Evolutionary conservation across 257 asterid genomes (phyloP).

Genomic region (Thymus quinquecostatus): DNA sequence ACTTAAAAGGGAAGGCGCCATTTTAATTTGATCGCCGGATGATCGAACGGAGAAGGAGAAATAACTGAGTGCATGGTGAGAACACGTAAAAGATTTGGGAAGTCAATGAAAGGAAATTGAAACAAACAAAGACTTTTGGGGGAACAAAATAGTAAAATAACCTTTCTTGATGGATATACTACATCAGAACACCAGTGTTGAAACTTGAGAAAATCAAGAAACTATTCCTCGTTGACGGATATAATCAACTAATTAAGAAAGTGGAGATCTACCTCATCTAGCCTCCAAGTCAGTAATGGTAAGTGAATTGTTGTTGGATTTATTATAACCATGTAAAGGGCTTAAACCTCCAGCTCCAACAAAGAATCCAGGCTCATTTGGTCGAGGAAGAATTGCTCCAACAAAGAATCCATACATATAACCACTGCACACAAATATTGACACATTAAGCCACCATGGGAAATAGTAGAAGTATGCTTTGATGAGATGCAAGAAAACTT

Average conservation of each 20-base stretch:
- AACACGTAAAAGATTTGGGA: not conserved
- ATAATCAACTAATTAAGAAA: no score
- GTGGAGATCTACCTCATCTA: conserved; percentile 1
- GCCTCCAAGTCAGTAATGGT: conserved; percentile 2
- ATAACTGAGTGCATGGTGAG: no score
- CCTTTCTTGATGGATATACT: no score
- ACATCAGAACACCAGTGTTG: no score
- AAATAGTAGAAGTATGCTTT: not conserved
- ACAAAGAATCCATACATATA: conserved; percentile 34
- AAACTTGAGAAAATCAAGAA: no score
- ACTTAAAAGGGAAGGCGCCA: no score
- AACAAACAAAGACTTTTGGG: no score
- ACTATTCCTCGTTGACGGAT: no score
- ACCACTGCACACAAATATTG: conserved; percentile 41
- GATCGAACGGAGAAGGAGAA: no score
- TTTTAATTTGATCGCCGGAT: no score
- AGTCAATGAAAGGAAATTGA: no score
- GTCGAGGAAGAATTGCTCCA: not conserved
- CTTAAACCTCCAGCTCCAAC: not conserved
- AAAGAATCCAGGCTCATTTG: not conserved
- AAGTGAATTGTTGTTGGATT: not conserved
- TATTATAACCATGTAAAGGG: not conserved
- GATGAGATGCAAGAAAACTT: conserved; percentile 6
- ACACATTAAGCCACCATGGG: not conserved
- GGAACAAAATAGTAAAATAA: no score